Conservation (phyloP, 176 grass and related monocot genomes). For the Areca catechu region DNA sequence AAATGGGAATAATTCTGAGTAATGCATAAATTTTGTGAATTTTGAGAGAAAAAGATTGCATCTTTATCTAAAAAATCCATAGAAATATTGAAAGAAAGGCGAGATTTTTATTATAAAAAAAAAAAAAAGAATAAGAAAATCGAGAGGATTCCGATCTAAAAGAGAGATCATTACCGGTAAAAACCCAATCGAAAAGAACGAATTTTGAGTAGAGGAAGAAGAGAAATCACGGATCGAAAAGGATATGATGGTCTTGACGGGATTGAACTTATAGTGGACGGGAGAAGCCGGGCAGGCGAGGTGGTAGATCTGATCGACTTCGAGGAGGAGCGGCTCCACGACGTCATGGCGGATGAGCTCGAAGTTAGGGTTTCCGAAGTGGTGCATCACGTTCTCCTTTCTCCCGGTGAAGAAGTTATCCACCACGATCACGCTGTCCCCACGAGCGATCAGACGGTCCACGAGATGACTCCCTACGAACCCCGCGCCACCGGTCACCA, state of each 20-base stretch:
- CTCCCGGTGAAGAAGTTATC: constrained; percentile 94
- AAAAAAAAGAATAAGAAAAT: not conserved
- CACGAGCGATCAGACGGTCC: constrained; percentile 64
- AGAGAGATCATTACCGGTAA: constrained; percentile 2
- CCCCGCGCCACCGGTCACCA: constrained; percentile 83
- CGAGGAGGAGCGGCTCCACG: constrained; percentile 87
- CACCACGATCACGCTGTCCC: constrained; percentile 87
- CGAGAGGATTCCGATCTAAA: not conserved
- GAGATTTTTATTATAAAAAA: not conserved
- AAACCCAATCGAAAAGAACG: not conserved
- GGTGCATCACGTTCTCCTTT: constrained; percentile 90
- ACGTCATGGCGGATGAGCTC: constrained; percentile 99
- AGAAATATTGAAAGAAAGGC: not conserved
- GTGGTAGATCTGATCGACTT: constrained; percentile 99
- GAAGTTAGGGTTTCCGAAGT: constrained; percentile 72
- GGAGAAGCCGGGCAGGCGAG: constrained; percentile 89
- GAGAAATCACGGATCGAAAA: constrained; percentile 8
- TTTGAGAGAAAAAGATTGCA: too few relatives aligned
- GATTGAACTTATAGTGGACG: constrained; percentile 98
- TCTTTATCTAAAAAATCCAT: too few relatives aligned
- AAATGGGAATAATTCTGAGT: too few relatives aligned
- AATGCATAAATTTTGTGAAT: too few relatives aligned
- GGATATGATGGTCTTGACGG: constrained; percentile 99
- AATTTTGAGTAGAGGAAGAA: not conserved
- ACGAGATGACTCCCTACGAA: constrained; percentile 93